Evolutionary conservation across 1,139 yeast genomes (phyloP), one percentile per base, ranked within the genome.

Genomic region (Sugiyamaella paludigena): DNA sequence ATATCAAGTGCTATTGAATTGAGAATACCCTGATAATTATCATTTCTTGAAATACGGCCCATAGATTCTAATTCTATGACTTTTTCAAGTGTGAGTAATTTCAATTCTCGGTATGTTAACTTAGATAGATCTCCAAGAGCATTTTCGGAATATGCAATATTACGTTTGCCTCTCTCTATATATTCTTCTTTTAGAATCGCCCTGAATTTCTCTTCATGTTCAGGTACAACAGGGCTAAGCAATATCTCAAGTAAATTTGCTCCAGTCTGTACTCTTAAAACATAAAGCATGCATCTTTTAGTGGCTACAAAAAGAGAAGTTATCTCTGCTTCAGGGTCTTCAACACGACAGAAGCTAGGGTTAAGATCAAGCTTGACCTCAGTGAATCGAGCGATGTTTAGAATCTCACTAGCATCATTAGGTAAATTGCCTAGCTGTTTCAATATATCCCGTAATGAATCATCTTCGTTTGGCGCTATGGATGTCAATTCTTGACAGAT

Each of bases 1-100:
- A 92, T 88, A 57, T 94, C 97, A 47, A 78, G 70, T 0, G 96
- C 96, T 53, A 92, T 84, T 54, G 86, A 88, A 62, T 89, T 89
- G 51, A 92, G 70, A 26, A 92, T 66, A 24, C 78, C 83, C 64
- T 92, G 98, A 65, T 84, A 88, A 30, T 86, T 81, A 62, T 87
- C 81, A 16, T 75, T 72, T 50, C 95, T 76, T 2, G 84, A 72
- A 10, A 89, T 76, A 43, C 76, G 71, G 2, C 91, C 92, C 64
- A 80, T 70, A 1, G 77, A 66, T 63, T 91, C 98, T 47, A 92
- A 72, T 58, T 88, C 87, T 48, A 89, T 72, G 2, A 92, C 76
- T 45, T 84, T 78, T 58, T 86, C 92, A 44, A 94, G 70, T 0
- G 96, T 84, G 61, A 79, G 72, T 54, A 80, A 83, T 67, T 92